Conservation (phyloP, 1,284 basidiomycete species). For the Sanghuangporus baumii region DNA sequence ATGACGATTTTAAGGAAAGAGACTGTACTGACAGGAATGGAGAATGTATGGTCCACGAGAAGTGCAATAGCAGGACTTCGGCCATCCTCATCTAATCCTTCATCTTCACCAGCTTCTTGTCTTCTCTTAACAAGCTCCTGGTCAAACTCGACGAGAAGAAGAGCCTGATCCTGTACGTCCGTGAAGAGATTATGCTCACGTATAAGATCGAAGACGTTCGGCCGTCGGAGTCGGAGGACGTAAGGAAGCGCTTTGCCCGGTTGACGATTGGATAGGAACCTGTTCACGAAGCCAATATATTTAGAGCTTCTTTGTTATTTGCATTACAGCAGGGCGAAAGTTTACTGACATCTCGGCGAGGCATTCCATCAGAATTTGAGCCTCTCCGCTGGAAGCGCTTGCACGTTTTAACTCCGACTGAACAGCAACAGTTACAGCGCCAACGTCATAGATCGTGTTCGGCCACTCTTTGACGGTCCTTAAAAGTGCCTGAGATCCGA, state of each 20-base stretch:
- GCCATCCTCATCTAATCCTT: slow-evolving; percentile 23
- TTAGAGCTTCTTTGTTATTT: not conserved
- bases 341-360: slow-evolving; percentile 78
- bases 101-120: slow-evolving; percentile 34
- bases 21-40: slow-evolving; percentile 73
- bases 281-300: slow-evolving; percentile 26
- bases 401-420: slow-evolving; percentile 74
- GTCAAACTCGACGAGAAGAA: slow-evolving; percentile 92
- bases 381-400: slow-evolving; percentile 47
- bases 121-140: slow-evolving; percentile 73
- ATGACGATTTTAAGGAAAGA: not conserved
- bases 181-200: slow-evolving; percentile 93
- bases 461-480: slow-evolving; percentile 88
- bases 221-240: slow-evolving; percentile 79
- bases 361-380: slow-evolving; percentile 78
- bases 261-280: slow-evolving; percentile 83
- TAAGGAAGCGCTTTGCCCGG: slow-evolving; percentile 92
- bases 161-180: slow-evolving; percentile 89
- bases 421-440: slow-evolving; percentile 83
- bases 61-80: slow-evolving; percentile 74
- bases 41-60: slow-evolving; percentile 92
- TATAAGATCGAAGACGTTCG: slow-evolving; percentile 94
- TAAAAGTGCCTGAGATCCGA: slow-evolving; percentile 54
- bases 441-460: slow-evolving; percentile 82
- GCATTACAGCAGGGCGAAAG: not conserved